phyloP scores from a whole-genome alignment of 1,284 basidiomycete genomes.

The Schizophyllum amplum region DNA sequence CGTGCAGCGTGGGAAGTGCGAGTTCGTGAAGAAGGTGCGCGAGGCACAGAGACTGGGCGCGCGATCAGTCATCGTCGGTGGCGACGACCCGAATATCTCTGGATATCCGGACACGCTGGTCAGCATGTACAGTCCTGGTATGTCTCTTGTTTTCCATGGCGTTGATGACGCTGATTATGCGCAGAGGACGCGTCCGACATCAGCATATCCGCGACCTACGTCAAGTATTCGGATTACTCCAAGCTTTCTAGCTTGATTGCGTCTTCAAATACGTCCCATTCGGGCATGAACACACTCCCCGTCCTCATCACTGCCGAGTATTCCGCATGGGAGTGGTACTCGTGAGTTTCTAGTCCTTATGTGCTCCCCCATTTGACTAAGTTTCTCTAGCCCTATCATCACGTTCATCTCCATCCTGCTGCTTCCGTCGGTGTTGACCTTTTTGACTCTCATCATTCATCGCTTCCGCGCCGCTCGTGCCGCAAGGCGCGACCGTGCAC shows the following conservation, averaged over 20 bases:
- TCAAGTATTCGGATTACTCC: constrained; percentile 63
- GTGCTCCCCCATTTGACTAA: constrained; percentile 4
- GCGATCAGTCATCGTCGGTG: constrained; percentile 82
- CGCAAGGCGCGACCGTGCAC: constrained; percentile 73
- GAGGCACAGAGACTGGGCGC: constrained; percentile 83
- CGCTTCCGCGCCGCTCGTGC: constrained; percentile 70
- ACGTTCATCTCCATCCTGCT: constrained; percentile 75
- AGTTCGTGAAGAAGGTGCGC: constrained; percentile 81
- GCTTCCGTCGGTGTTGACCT: constrained; percentile 73
- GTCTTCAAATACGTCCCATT: constrained; percentile 68
- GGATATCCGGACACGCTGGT: constrained; percentile 73
- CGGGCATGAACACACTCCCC: constrained; percentile 62
- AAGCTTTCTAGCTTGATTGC: constrained; percentile 52
- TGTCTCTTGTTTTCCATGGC: constrained; percentile 15
- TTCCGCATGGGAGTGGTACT: constrained; percentile 81
- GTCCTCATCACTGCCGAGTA: constrained; percentile 72
- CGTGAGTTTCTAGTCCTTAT: constrained; percentile 38
- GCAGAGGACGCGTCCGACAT: constrained; percentile 70
- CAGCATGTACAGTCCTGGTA: constrained; percentile 86
- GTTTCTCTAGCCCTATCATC: constrained; percentile 53
- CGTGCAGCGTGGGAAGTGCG: constrained; percentile 78
- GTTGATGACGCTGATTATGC: constrained; percentile 8
- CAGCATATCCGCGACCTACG: constrained; percentile 63
- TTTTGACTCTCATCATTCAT: constrained; percentile 74
- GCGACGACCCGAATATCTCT: constrained; percentile 55